Evolutionary conservation across 2,329 filamentous ascomycete genomes (phyloP).

Genomic region (Botrytis deweyae): DNA sequence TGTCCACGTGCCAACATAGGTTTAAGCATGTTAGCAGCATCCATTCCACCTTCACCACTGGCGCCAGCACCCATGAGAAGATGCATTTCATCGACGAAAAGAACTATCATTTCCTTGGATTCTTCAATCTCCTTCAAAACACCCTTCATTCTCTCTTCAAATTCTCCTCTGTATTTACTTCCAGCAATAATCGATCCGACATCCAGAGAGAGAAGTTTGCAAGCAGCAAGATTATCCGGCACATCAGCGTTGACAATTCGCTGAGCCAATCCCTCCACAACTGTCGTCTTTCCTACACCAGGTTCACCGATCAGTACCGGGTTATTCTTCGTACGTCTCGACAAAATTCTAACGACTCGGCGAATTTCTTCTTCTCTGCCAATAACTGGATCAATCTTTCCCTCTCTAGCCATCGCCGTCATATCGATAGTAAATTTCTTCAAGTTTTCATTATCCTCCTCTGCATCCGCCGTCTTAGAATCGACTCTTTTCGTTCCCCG

Average conservation of each 20-base stretch:
- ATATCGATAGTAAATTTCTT: conserved; percentile 99
- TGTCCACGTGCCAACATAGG: conserved; percentile 97
- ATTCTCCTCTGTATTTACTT: conserved; percentile 98
- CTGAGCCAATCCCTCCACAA: conserved; percentile 92
- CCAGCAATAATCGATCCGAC: conserved; percentile 93
- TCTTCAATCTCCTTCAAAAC: conserved; percentile 95
- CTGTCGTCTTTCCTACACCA: conserved; percentile 97
- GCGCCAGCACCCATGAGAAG: conserved; percentile 96
- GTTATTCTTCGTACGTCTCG: conserved; percentile 96
- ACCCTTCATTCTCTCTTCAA: conserved; percentile 99
- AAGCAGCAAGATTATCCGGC: conserved; percentile 89
- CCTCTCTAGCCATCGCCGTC: conserved; percentile 93
- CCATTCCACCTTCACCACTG: conserved; percentile 96
- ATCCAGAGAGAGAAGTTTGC: conserved; percentile 91
- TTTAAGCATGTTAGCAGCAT: conserved; percentile 95
- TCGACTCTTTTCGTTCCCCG: conserved; percentile 91
- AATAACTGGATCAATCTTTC: conserved; percentile 97
- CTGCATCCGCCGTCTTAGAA: conserved; percentile 91
- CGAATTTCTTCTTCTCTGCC: conserved; percentile 95
- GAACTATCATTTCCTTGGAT: conserved; percentile 92
- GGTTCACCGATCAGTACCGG: conserved; percentile 96
- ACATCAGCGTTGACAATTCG: conserved; percentile 97
- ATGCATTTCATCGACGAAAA: conserved; percentile 99
- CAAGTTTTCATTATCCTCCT: conserved; percentile 90
- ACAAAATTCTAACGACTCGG: conserved; percentile 86